A percentile compares a stretch with the other conserved stretches of the same genome.
Evolutionary conservation across 306 rosid genomes (phyloP).

Genomic region (Acacia acuminata): DNA sequence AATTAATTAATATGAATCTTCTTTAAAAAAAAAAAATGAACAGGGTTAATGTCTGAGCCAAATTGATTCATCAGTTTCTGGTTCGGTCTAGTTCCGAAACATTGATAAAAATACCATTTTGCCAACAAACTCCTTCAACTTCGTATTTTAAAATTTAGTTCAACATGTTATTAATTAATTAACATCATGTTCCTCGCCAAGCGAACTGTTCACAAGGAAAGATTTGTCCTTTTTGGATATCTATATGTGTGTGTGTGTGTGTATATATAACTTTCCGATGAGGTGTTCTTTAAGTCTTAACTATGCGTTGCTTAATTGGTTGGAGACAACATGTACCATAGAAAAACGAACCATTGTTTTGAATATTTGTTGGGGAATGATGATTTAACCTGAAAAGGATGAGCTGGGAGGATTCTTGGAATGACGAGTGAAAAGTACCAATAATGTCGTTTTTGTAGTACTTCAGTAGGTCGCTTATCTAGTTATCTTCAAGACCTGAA

Average conservation of each 20-base stretch:
- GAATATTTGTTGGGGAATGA: not conserved
- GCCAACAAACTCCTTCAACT: conserved; percentile 13
- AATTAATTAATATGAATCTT: too few species aligned
- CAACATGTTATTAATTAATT: not conserved
- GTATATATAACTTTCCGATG: not conserved
- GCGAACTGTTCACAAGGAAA: not conserved
- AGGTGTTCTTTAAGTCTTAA: not conserved
- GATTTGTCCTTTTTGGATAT: not conserved
- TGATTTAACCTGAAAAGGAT: not conserved
- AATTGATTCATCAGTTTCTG: too few species aligned
- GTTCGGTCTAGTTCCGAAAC: too few species aligned
- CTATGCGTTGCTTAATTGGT: not conserved
- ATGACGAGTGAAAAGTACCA: not conserved
- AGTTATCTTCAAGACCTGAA: too few species aligned
- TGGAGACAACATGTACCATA: not conserved
- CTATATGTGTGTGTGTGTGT: not conserved
- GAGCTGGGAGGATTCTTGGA: not conserved
- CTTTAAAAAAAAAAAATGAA: too few species aligned
- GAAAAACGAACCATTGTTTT: not conserved
- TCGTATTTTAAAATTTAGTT: not conserved
- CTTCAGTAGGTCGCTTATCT: too few species aligned
- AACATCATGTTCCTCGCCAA: not conserved
- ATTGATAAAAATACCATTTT: not conserved
- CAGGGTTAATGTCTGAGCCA: accelerated
- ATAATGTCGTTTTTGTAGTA: not conserved